phyloP scores from a whole-genome alignment of 2,329 filamentous ascomycete species.

The Ophiocordyceps camponoti-rufipedis region DNA sequence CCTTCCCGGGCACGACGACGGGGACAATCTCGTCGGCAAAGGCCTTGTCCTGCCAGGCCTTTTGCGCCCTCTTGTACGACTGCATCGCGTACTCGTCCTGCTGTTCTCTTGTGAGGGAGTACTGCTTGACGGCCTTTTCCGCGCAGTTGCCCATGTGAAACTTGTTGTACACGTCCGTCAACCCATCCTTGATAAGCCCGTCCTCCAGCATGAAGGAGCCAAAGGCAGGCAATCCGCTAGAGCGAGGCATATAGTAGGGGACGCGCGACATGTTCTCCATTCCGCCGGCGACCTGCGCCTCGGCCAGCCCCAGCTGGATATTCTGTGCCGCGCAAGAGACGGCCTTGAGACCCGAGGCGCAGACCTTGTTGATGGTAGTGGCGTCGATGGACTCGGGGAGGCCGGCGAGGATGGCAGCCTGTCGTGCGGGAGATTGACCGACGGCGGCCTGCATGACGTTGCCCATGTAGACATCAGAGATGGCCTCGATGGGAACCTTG shows the following conservation, averaged over 20 bases:
- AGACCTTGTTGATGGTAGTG: slow-evolving; percentile 94
- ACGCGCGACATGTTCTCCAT: slow-evolving; percentile 98
- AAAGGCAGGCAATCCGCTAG: slow-evolving; percentile 69
- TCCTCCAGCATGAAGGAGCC: slow-evolving; percentile 80
- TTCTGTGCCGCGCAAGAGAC: slow-evolving; percentile 83
- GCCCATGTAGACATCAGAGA: slow-evolving; percentile 93
- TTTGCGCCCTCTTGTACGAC: slow-evolving; percentile 78
- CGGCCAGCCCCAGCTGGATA: slow-evolving; percentile 77
- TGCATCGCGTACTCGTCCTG: slow-evolving; percentile 85
- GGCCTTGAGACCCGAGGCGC: slow-evolving; percentile 85
- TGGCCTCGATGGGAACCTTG: slow-evolving; percentile 58
- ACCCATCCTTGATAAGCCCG: slow-evolving; percentile 80
- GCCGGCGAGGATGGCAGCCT: slow-evolving; percentile 78
- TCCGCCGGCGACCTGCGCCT: slow-evolving; percentile 80
- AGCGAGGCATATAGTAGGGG: slow-evolving; percentile 73
- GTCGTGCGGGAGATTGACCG: slow-evolving; percentile 81
- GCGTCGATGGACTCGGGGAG: slow-evolving; percentile 69
- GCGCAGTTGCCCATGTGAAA: slow-evolving; percentile 98
- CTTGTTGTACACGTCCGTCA: slow-evolving; percentile 93
- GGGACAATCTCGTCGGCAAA: slow-evolving; percentile 85
- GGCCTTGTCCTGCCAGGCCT: slow-evolving; percentile 64
- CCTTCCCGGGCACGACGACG: slow-evolving; percentile 68
- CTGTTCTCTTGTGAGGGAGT: slow-evolving; percentile 60
- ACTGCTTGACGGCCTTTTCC: slow-evolving; percentile 83
- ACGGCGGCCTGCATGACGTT: slow-evolving; percentile 74